Conservation (phyloP, 2,329 filamentous ascomycete genomes). For the Beauveria australis region DNA sequence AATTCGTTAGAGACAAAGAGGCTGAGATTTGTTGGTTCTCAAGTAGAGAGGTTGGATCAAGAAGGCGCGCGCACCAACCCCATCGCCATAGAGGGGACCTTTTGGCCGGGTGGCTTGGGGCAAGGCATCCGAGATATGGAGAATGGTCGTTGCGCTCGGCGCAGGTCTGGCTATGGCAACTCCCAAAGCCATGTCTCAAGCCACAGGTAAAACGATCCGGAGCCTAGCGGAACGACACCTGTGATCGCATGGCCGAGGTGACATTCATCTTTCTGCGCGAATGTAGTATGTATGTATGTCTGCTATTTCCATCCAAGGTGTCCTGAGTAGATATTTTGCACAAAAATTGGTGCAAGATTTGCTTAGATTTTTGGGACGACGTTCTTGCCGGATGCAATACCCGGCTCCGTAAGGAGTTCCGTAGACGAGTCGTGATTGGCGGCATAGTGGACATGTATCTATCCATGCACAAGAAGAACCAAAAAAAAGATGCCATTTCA, state of each 20-base stretch:
- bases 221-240: not conserved
- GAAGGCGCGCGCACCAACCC: not conserved
- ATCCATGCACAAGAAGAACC: too few relatives aligned
- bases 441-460: too few relatives aligned
- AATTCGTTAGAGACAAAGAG: not conserved
- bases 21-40: not conserved
- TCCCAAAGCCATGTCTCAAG: not conserved
- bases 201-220: not conserved
- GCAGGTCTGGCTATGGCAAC: not conserved
- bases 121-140: not conserved
- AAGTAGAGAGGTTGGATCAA: not conserved
- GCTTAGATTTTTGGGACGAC: too few relatives aligned
- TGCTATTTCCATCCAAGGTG: not conserved
- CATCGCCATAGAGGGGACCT: not conserved
- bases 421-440: too few relatives aligned
- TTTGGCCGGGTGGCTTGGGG: not conserved
- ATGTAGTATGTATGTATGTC: not conserved
- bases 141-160: not conserved
- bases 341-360: too few relatives aligned
- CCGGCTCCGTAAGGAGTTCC: too few relatives aligned
- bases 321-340: too few relatives aligned
- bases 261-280: too few relatives aligned
- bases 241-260: too few relatives aligned
- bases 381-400: too few relatives aligned
- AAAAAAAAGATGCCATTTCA: too few relatives aligned